Base-by-base conservation (phyloP, 441 rosid species). In the Adansonia gregorii region DNA sequence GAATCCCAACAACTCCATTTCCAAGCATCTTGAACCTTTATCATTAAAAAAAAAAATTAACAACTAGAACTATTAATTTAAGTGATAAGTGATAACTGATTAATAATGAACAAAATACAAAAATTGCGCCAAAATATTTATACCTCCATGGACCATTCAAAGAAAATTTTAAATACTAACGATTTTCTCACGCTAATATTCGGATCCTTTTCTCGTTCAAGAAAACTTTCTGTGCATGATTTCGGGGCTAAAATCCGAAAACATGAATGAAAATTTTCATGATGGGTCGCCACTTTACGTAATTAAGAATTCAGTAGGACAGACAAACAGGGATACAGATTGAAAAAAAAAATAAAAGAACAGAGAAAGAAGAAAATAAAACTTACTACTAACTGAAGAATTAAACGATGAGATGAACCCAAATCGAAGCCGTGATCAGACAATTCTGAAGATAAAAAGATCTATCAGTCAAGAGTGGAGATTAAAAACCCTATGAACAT, bases 1-100 rank as follows among this genome's bases (percentile, higher is more conserved):
- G 83, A 39, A 95, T 90, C 20, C 99, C 98, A 6, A 95, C 92
- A 27, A 93, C 89, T 85, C 97, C 98, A 76, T 95, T 93, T 68
- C 99, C 99, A 24, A 95, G 84, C 94, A 87, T 91, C 43, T 72
- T 79, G 22, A 31, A 9, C 46, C 70, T 27, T 49, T 51, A 48
- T 61, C 64, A 67, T 3, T n/a, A n/a, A 20, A 65, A 11, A 35
- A 35, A 60, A 12, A 54, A 41, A 41, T 14, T 35, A 11, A 65
- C 17, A 17, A 39, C 24, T 45, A 39, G 51, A 2, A 56, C 39
- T 39, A 39, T 54, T 17, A 61, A 2, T 27, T 27, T 27, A 27
- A 27, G 35, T 27, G 35, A 27, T 27, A 27, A 27, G 35, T 27
- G 35, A 27, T 27, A 27, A 27, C 65, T 59, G 65, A 59, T 59